Evolutionary conservation across 106 monocot genomes (phyloP).

Genomic region (Dendrobium catenatum): DNA sequence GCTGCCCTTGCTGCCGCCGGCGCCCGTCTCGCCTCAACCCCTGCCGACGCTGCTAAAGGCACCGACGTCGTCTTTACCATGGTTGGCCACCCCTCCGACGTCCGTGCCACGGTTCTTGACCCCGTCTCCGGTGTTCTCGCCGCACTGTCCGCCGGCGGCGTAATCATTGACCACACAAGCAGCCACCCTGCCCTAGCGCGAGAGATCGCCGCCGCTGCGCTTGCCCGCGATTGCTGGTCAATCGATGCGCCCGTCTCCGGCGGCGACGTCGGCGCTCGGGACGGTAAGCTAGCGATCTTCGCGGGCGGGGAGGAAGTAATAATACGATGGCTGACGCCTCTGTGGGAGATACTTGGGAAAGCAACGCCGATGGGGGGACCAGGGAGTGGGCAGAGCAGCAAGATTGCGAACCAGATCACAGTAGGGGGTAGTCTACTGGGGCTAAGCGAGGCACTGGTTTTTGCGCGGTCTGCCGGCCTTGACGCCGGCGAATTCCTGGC

Average conservation of each 20-base stretch:
- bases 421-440: slow-evolving; percentile 24
- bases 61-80: slow-evolving; percentile 43
- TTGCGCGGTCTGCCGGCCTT: slow-evolving; percentile 22
- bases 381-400: slow-evolving; percentile 48
- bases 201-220: slow-evolving; percentile 16
- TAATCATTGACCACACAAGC: slow-evolving; percentile 23
- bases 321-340: slow-evolving; percentile 24
- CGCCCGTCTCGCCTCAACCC: slow-evolving; percentile 23
- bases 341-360: slow-evolving; percentile 22
- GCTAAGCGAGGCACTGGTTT: slow-evolving; percentile 31
- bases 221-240: slow-evolving; percentile 16
- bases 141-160: background rate
- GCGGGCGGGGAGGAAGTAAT: slow-evolving; percentile 28
- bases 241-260: slow-evolving; percentile 49
- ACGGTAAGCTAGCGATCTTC: slow-evolving; percentile 36
- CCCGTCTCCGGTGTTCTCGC: slow-evolving; percentile 9
- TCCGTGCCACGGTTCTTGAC: slow-evolving; percentile 27
- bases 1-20: slow-evolving; percentile 10
- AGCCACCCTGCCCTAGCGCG: slow-evolving; percentile 18
- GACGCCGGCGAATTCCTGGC: slow-evolving; percentile 14
- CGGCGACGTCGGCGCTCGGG: slow-evolving; percentile 36
- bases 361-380: slow-evolving; percentile 23
- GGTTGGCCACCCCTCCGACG: slow-evolving; percentile 37
- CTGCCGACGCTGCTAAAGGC: slow-evolving; percentile 20
- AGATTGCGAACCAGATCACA: slow-evolving; percentile 48